Percentiles rank a stretch among this genome's conserved stretches.
These are phyloP conservation scores for Lophium mytilinum DNA, from an alignment of 495 filamentous ascomycete species.

Conservation along the genomic window DNA sequence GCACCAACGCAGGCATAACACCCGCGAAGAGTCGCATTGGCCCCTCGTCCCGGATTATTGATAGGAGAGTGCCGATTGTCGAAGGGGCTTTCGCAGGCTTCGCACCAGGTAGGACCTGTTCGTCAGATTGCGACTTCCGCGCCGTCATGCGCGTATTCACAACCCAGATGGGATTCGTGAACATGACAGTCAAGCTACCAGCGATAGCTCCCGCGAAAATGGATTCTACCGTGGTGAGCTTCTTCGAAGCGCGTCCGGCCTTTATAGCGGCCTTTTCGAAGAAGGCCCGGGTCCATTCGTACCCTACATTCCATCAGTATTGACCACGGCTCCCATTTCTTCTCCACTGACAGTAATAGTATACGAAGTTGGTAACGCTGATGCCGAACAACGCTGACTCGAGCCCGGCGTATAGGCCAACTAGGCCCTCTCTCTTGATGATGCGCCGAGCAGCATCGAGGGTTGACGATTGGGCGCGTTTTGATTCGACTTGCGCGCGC, in stretches of 20 bases:
- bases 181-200: constrained; percentile 83
- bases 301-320: constrained; percentile 45
- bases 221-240: constrained; percentile 78
- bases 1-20: constrained; percentile 81
- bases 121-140: constrained; percentile 52
- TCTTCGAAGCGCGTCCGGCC: constrained; percentile 67
- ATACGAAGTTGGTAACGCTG: constrained; percentile 97
- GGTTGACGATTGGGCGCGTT: constrained; percentile 74
- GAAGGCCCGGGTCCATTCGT: constrained; percentile 88
- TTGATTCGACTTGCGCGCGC: constrained; percentile 94
- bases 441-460: constrained; percentile 77
- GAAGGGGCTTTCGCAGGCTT: constrained; percentile 44
- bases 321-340: background rate
- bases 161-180: constrained; percentile 99
- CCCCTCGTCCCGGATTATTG: constrained; percentile 72
- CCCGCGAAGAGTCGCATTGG: constrained; percentile 79
- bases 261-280: constrained; percentile 75
- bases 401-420: constrained; percentile 80
- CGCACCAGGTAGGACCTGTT: constrained; percentile 44
- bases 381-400: constrained; percentile 94
- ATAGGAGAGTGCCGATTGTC: constrained; percentile 70
- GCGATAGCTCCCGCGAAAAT: constrained; percentile 96
- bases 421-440: constrained; percentile 79
- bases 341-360: constrained; percentile 76
- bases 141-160: constrained; percentile 98